Percentiles rank a stretch among this genome's conserved stretches.
phyloP scores from a whole-genome alignment of 1,284 basidiomycete genomes.

The Coriolopsis trogii region DNA sequence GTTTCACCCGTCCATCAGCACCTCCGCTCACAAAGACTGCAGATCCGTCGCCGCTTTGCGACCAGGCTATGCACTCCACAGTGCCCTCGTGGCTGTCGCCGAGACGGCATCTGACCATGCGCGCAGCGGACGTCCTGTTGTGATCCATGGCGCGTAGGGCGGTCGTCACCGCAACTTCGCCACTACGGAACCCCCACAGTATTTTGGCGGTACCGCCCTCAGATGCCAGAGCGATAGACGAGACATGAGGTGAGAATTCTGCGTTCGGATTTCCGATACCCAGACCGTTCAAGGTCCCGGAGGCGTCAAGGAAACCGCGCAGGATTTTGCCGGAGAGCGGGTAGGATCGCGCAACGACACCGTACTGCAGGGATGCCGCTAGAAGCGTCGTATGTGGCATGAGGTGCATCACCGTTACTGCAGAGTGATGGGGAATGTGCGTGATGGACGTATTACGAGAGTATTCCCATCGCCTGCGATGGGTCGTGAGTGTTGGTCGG shows the following conservation, averaged over 20 bases:
- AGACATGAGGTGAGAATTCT: slow-evolving; percentile 74
- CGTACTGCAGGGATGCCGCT: slow-evolving; percentile 68
- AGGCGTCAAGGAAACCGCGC: slow-evolving; percentile 74
- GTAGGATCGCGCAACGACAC: slow-evolving; percentile 75
- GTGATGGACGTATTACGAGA: slow-evolving; percentile 63
- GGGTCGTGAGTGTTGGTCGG: slow-evolving; percentile 1
- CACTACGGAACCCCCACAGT: slow-evolving; percentile 77
- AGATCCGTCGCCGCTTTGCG: slow-evolving; percentile 30
- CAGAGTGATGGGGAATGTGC: slow-evolving; percentile 61
- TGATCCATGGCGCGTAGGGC: slow-evolving; percentile 61
- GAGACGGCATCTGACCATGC: slow-evolving; percentile 49
- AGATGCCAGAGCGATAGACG: slow-evolving; percentile 56
- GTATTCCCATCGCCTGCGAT: slow-evolving; percentile 69
- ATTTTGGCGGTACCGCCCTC: slow-evolving; percentile 71
- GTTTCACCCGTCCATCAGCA: slow-evolving; percentile 66
- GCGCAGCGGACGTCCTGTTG: slow-evolving; percentile 45
- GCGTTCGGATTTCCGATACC: slow-evolving; percentile 79
- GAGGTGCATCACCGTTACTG: slow-evolving; percentile 58
- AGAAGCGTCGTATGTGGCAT: slow-evolving; percentile 60
- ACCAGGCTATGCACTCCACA: slow-evolving; percentile 58
- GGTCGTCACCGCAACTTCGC: slow-evolving; percentile 67
- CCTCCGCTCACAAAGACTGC: slow-evolving; percentile 54
- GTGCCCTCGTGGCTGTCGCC: slow-evolving; percentile 61
- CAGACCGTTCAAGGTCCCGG: slow-evolving; percentile 56
- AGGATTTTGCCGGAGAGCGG: slow-evolving; percentile 73